Evolutionary conservation across 2,329 filamentous ascomycete species (phyloP).

Genomic region (Ramularia collo-cygni): DNA sequence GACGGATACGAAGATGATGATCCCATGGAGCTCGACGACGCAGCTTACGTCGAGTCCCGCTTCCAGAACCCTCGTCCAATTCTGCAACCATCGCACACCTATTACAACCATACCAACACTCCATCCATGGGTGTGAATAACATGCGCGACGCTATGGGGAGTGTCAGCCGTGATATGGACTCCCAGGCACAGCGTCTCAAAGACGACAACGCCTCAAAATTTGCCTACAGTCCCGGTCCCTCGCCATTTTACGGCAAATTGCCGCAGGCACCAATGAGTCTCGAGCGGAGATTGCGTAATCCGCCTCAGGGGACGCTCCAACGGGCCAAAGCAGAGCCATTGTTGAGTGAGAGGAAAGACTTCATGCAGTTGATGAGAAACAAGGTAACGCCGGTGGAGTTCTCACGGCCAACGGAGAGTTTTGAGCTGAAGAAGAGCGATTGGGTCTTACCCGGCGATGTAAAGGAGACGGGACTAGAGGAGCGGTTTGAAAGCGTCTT

Average conservation of each 20-base stretch:
- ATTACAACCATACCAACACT: slow-evolving; percentile 10
- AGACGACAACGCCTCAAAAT: slow-evolving; percentile 33
- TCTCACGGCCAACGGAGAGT: slow-evolving; percentile 15
- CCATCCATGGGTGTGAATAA: slow-evolving; percentile 13
- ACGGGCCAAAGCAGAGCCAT: slow-evolving; percentile 6
- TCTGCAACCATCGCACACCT: slow-evolving; percentile 13
- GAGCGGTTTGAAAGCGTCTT: slow-evolving; percentile 17
- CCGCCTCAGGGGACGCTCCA: slow-evolving; percentile 31
- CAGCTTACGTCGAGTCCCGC: slow-evolving; percentile 15
- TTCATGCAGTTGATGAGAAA: slow-evolving; percentile 43
- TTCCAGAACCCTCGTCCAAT: slow-evolving; percentile 15
- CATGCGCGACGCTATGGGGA: slow-evolving; percentile 4
- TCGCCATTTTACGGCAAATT: slow-evolving; percentile 64
- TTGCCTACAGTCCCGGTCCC: slow-evolving; percentile 25
- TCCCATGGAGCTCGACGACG: slow-evolving; percentile 68
- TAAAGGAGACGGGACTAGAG: slow-evolving; percentile 18
- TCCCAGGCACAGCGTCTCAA: too few relatives aligned
- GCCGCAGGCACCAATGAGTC: slow-evolving; percentile 61
- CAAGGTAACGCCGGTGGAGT: slow-evolving; percentile 19
- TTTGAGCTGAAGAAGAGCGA: slow-evolving; percentile 17
- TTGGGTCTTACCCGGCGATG: slow-evolving; percentile 16
- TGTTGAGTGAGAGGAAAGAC: slow-evolving; percentile 40
- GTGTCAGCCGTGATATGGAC: neutral
- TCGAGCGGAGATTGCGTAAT: slow-evolving; percentile 56
- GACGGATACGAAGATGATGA: slow-evolving; percentile 36